These are phyloP conservation scores for Chalciporus pseudorubinellus DNA, from an alignment of 768 basidiomycete genomes.

Conservation along the genomic window DNA sequence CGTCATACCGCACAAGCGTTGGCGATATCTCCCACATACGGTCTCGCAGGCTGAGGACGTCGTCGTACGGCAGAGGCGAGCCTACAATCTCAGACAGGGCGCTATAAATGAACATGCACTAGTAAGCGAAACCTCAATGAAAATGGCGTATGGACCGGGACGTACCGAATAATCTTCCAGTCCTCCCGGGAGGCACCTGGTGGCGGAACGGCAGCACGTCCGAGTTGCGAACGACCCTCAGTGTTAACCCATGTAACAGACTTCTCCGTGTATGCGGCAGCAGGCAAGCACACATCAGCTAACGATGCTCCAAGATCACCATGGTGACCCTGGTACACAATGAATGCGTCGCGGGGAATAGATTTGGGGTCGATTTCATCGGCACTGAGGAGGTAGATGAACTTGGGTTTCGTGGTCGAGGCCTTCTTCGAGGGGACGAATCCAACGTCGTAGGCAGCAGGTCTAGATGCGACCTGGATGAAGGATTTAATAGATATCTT, in stretches of 20 bases:
- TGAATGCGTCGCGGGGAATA: constrained; percentile 90
- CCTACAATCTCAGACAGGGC: constrained; percentile 90
- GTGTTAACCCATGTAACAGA: constrained; percentile 94
- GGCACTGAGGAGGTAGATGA: constrained; percentile 94
- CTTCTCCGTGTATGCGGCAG: constrained; percentile 92
- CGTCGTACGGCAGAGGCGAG: constrained; percentile 82
- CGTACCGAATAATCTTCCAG: constrained; percentile 92
- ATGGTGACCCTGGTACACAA: constrained; percentile 98
- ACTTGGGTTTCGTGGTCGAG: constrained; percentile 77
- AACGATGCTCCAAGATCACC: constrained; percentile 95
- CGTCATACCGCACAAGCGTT: constrained; percentile 81
- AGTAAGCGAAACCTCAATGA: not conserved
- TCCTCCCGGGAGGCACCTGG: constrained; percentile 97
- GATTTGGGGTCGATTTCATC: constrained; percentile 88
- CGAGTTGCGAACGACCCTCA: constrained; percentile 89
- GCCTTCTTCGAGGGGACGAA: constrained; percentile 86
- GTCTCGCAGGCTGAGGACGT: constrained; percentile 78
- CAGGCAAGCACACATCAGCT: constrained; percentile 95
- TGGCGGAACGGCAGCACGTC: constrained; percentile 86
- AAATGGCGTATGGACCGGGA: no score
- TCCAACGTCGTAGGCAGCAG: constrained; percentile 93
- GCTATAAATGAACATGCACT: constrained; percentile 35
- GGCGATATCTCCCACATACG: constrained; percentile 98
- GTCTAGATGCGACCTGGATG: constrained; percentile 77
- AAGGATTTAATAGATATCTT: not conserved